A percentile compares a stretch with the other conserved stretches of the same genome.
Evolutionary conservation across 2,329 filamentous ascomycete species (phyloP).

Genomic region (Alternaria sp.): DNA sequence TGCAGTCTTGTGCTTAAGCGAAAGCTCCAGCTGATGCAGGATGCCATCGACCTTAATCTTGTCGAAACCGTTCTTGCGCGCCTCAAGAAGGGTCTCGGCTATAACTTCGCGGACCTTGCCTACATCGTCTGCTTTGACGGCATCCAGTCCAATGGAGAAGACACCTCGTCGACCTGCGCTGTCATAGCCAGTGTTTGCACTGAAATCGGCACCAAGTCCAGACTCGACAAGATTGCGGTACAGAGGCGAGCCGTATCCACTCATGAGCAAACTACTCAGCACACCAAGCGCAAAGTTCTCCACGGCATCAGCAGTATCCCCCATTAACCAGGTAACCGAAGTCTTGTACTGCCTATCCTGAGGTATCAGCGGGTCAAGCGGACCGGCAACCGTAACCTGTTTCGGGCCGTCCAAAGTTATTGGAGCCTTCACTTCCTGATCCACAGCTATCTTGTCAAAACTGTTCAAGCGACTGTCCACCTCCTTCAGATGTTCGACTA

Average conservation of each 20-base stretch:
- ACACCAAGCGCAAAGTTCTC: constrained; percentile 89
- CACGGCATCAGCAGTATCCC: constrained; percentile 80
- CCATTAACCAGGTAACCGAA: constrained; percentile 90
- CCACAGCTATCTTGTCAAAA: constrained; percentile 75
- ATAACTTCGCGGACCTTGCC: constrained; percentile 78
- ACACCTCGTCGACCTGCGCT: constrained; percentile 77
- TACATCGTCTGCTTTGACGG: constrained; percentile 83
- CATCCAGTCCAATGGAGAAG: constrained; percentile 89
- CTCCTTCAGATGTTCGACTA: constrained; percentile 80
- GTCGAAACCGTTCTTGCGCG: constrained; percentile 80
- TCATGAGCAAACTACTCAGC: constrained; percentile 83
- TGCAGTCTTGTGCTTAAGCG: constrained; percentile 93
- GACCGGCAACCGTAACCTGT: constrained; percentile 77
- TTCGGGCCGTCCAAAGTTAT: constrained; percentile 74
- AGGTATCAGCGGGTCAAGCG: constrained; percentile 85
- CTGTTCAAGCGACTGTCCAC: constrained; percentile 75
- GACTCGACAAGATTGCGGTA: constrained; percentile 89
- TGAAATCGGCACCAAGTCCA: constrained; percentile 90
- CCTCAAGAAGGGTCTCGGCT: constrained; percentile 74
- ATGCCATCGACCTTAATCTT: constrained; percentile 90
- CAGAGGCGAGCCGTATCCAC: constrained; percentile 93
- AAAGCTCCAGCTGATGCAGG: constrained; percentile 91
- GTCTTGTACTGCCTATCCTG: constrained; percentile 91
- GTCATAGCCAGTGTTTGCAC: constrained; percentile 93
- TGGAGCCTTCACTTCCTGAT: constrained; percentile 78